Evolutionary conservation across 179 eudicot genomes (phyloP).

Genomic region (Gypsophila paniculata): DNA sequence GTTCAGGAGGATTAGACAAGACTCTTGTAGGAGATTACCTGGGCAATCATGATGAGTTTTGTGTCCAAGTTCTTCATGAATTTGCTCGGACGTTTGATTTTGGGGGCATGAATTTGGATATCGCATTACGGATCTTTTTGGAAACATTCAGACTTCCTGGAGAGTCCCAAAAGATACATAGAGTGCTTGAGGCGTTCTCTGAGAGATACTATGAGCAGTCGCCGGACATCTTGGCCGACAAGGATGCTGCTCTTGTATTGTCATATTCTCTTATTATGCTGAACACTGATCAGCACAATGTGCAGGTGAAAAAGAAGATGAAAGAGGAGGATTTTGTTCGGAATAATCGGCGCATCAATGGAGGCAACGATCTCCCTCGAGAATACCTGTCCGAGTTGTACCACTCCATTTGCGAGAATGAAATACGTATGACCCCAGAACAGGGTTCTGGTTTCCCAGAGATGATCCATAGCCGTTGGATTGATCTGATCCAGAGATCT

Average conservation of each 20-base stretch:
- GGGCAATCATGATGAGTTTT: slow-evolving; percentile 68
- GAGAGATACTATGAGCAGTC: slow-evolving; percentile 72
- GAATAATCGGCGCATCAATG: slow-evolving; percentile 60
- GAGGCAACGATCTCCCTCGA: slow-evolving; percentile 69
- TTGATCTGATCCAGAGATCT: slow-evolving; percentile 57
- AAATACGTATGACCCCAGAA: slow-evolving; percentile 61
- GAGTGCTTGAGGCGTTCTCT: slow-evolving; percentile 70
- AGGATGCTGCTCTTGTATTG: slow-evolving; percentile 67
- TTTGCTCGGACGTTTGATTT: slow-evolving; percentile 68
- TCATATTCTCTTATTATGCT: slow-evolving; percentile 73
- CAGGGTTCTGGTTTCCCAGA: slow-evolving; percentile 47
- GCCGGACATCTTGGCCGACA: slow-evolving; percentile 51
- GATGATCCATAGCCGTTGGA: slow-evolving; percentile 59
- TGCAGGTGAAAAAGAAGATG: slow-evolving; percentile 79
- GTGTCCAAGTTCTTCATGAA: slow-evolving; percentile 65
- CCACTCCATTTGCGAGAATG: slow-evolving; percentile 60
- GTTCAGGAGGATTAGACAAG: slow-evolving; percentile 62
- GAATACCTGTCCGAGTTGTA: slow-evolving; percentile 61
- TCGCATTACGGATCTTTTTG: slow-evolving; percentile 62
- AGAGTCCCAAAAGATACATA: slow-evolving; percentile 68
- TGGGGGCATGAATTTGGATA: slow-evolving; percentile 57
- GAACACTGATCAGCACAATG: slow-evolving; percentile 71
- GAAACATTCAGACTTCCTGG: slow-evolving; percentile 67
- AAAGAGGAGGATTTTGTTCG: slow-evolving; percentile 76
- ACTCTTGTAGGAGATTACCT: slow-evolving; percentile 64